Evolutionary conservation across 1,284 basidiomycete genomes (phyloP).

Genomic region (Coniferiporia sulphurascens): DNA sequence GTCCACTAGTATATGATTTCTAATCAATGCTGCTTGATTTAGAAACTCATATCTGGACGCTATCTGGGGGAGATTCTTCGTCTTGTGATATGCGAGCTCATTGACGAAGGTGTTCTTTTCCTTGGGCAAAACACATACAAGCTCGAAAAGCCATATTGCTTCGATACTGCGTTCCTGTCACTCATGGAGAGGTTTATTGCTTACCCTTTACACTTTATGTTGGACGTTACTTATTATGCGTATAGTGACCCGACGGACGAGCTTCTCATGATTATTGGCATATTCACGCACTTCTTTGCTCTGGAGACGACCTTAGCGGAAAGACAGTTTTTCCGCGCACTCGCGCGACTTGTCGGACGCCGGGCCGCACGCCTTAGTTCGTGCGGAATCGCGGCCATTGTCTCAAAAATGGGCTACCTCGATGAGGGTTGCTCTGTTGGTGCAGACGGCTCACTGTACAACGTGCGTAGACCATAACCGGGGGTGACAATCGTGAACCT

Average conservation of each 20-base stretch:
- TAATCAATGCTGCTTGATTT: neutral
- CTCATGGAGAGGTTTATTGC: conserved; percentile 81
- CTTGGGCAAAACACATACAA: conserved; percentile 98
- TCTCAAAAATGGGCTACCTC: conserved; percentile 86
- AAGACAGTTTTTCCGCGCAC: conserved; percentile 90
- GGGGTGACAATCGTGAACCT: conserved; percentile 7
- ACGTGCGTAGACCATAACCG: conserved; percentile 46
- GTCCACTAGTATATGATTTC: conserved; percentile 1
- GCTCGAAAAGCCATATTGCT: conserved; percentile 85
- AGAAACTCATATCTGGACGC: conserved; percentile 98
- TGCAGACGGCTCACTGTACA: conserved; percentile 90
- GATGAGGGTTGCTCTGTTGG: conserved; percentile 88
- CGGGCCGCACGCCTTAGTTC: conserved; percentile 85
- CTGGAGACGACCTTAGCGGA: conserved; percentile 92
- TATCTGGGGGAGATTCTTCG: conserved; percentile 97
- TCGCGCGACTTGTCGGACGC: conserved; percentile 86
- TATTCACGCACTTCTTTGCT: conserved; percentile 94
- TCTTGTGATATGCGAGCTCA: conserved; percentile 90
- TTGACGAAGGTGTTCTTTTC: conserved; percentile 96
- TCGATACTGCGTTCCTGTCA: conserved; percentile 96
- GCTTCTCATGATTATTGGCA: conserved; percentile 91
- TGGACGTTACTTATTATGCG: neutral
- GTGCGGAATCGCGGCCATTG: conserved; percentile 93
- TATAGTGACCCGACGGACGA: conserved; percentile 94
- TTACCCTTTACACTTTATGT: neutral